Evolutionary conservation across 441 rosid genomes (phyloP).

Genomic region (Gossypium gossypioides): DNA sequence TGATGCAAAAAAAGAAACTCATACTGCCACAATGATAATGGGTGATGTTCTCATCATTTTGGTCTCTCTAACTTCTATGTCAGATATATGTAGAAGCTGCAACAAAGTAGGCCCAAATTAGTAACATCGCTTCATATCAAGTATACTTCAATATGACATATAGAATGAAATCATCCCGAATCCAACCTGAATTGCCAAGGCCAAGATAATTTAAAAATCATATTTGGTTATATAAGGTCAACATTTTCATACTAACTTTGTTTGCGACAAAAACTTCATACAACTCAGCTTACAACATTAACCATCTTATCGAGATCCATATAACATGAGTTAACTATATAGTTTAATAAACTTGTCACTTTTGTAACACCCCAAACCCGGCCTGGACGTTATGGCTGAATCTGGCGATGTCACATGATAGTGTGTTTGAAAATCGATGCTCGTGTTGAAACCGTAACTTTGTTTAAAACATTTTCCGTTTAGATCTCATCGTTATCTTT

Average conservation of each 20-base stretch:
- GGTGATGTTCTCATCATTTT: slow-evolving; percentile 91
- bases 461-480: too few relatives aligned
- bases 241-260: neutral
- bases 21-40: slow-evolving; percentile 60
- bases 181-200: neutral
- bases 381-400: too few relatives aligned
- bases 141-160: neutral
- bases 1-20: neutral
- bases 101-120: neutral
- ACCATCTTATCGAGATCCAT: neutral
- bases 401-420: too few relatives aligned
- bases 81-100: slow-evolving; percentile 84
- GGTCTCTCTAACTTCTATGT: slow-evolving; percentile 67
- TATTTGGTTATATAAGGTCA: neutral
- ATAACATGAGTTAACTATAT: too few relatives aligned
- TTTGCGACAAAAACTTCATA: neutral
- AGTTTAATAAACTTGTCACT: neutral
- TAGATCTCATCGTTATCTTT: too few relatives aligned
- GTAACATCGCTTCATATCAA: neutral
- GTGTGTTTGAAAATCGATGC: too few relatives aligned
- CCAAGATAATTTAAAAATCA: neutral
- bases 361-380: too few relatives aligned
- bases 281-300: neutral
- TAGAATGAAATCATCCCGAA: neutral
- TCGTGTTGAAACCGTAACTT: too few relatives aligned